Evolutionary conservation across 495 filamentous ascomycete genomes (phyloP), one percentile per base, ranked within the genome.

Genomic region (Ramalina peruviana): DNA sequence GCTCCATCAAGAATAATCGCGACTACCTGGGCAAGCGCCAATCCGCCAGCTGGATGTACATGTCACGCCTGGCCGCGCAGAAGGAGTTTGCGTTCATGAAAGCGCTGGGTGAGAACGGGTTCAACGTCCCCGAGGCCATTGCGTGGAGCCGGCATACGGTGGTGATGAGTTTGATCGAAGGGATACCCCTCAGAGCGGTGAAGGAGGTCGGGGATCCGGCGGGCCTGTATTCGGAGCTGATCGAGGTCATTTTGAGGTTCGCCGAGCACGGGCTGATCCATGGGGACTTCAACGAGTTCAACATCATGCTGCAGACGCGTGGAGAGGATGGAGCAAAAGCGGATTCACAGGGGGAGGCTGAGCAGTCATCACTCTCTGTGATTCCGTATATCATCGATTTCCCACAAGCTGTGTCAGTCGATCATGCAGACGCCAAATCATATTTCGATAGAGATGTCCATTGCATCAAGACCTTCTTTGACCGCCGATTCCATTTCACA

Each of bases 221-320:
- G 9, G 62, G 59, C 25, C 72, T 99, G 17, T 97, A 97, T 67
- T 81, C 83, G 36, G 83, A 94, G 46, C 69, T 99, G 47, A 93
- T 99, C 63, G 75, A 80, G 47, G 78, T 95, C 53, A 86, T 96
- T 52, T 62, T 99, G 40, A 72, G 78, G 44, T 74, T 99, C 21
- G 92, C 92, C n/a, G 72, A 75, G 26, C 81, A 83, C 58, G 93
- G 92, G 7, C 68, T 99, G 49, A 97, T 99, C 48, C 92, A 99
- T 63, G 93, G 92, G 55, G 92, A 99, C 63, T 97, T 94, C 70
- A 99, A 99, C 69, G 93, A 97, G 68, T 99, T 99, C 72, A 99
- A 99, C 60, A 86, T 99, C 51, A 72, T 99, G 17, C 81, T 97
- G 64, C 81, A 88, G 55, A 88, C 94, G 58, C 73, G 78, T 30